Evolutionary conservation across 73 alveolate species (phyloP), one percentile per base, ranked within the genome.

Genomic region (Paramecium caudatum): DNA sequence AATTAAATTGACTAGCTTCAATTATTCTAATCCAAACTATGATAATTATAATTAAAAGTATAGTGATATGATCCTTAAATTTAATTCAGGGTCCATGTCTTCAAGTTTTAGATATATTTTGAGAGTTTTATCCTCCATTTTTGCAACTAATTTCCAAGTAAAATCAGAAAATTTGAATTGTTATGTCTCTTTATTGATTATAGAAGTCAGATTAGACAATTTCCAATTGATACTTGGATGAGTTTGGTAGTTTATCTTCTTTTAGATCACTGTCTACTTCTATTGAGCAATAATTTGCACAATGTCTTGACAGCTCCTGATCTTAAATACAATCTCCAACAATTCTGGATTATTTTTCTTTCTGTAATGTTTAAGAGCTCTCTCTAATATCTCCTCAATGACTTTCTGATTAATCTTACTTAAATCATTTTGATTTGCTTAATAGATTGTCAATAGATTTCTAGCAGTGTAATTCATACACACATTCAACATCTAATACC

Each of bases 171-270:
- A 86, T 86, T 86, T 86, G 36, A 86, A 86, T 37, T 70, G 55
- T 45, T 86, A 46, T 10, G 93, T 86, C 25, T 86, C 93, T 63
- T 86, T 86, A 65, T 86, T 63, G 9, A 86, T 86, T 12, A 86
- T 86, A 0, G 93, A 86, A 23, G 90, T 41, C 19, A 86, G 45
- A 63, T 86, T 86, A 12, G 93, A 86, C 19, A 86, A 81, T 12
- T 86, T 86, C 93, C 93, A 86, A 46, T 78, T 86, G 1, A 86
- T 86, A 43, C 93, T 86, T 4, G 93, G 93, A 63, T 86, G 93
- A 41, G 74, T 86, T 61, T 61, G 36, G 43, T 45, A 74, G 7
- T 74, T 74, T 10, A 74, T 37, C 33, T 74, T 74, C 69, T 74
- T 74, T 0, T 30, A 34, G 1, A 74, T 17, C 2, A 74, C 47